Base-by-base conservation (phyloP, 2,329 filamentous ascomycete species). In the Alternaria sp. region DNA sequence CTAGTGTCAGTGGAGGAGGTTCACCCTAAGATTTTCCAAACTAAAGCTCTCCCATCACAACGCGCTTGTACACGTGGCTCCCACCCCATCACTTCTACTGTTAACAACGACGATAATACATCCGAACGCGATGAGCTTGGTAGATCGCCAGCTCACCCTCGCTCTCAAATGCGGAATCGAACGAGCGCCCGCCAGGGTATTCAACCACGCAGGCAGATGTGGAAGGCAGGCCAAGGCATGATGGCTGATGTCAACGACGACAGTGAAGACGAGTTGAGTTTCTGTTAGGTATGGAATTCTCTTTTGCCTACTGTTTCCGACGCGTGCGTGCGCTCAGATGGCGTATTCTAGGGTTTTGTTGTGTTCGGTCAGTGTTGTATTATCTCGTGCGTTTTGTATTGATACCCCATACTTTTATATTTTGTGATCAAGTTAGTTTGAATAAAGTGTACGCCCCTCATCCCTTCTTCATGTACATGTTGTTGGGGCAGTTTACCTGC, bases 181-280 rank as follows among this genome's bases (percentile, higher is more conserved):
- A 48, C 32, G n/a, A 56, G 30, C 4, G 49, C 16, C 25, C 43
- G 52, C 12, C 30, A 18, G 8, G 18, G 27, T 30, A 28, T 44
- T 2, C 36, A 60, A n/a, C 27, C n/a, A 48, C 40, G 41, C 12
- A 61, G 22, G 12, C 45, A 64, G 30, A 65, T 63, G 65, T 64
- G 65, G 62, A 64, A 56, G 46, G 50, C 59, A 5, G 20, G 27
- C 7, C 49, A 48, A 7, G 28, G 30, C 46, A 43, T 51, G 25
- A 38, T 57, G 5, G 49, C 46, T 5, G 62, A 62, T 20, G 54
- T 44, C 25, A 66, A 61, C 3, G 66, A 63, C 5, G 69, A 63
- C 10, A 77, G 74, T 49, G 73, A 76, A 46, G 76, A 78, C 62
- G 76, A 77, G 60, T 54, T 77, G 54, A 74, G 72, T 64, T 74